Percentiles rank a stretch among this genome's conserved stretches.
These are phyloP conservation scores for Alternaria rosae DNA, from an alignment of 2,329 filamentous ascomycete genomes.

Conservation along the genomic window DNA sequence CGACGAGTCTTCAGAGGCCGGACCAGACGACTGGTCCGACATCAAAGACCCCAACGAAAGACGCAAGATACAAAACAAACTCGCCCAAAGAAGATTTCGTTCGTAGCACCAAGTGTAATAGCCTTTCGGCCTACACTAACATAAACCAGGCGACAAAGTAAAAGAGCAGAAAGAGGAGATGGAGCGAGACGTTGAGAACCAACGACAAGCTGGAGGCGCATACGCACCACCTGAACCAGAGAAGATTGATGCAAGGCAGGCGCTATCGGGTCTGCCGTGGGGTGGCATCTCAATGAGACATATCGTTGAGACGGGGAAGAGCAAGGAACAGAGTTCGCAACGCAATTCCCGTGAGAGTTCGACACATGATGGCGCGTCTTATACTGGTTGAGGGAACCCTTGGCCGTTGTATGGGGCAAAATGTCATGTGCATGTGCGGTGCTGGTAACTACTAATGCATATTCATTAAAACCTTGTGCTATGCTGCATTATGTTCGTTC, in stretches of 20 bases:
- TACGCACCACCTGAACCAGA: slow-evolving; percentile 68
- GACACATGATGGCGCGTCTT: slow-evolving; percentile 47
- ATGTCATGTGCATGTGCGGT: neutral
- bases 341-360: slow-evolving; percentile 52
- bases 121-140: neutral
- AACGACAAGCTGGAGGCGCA: slow-evolving; percentile 67
- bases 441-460: neutral
- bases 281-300: slow-evolving; percentile 70
- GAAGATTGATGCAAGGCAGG: slow-evolving; percentile 62
- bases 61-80: slow-evolving; percentile 76
- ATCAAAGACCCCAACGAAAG: slow-evolving; percentile 75
- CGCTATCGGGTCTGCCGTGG: slow-evolving; percentile 70
- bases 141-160: slow-evolving; percentile 68
- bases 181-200: slow-evolving; percentile 70
- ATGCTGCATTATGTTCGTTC: neutral
- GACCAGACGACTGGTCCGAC: slow-evolving; percentile 71
- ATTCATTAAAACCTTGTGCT: neutral
- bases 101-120: slow-evolving; percentile 53
- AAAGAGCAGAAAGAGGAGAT: slow-evolving; percentile 71
- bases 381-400: neutral
- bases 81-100: slow-evolving; percentile 80
- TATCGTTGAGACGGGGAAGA: slow-evolving; percentile 55
- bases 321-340: slow-evolving; percentile 54
- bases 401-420: neutral
- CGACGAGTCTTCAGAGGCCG: slow-evolving; percentile 26